A percentile compares a stretch with the other conserved stretches of the same genome.
phyloP scores from a whole-genome alignment of 805 yeast genomes.

The Monosporozyma solicola region DNA sequence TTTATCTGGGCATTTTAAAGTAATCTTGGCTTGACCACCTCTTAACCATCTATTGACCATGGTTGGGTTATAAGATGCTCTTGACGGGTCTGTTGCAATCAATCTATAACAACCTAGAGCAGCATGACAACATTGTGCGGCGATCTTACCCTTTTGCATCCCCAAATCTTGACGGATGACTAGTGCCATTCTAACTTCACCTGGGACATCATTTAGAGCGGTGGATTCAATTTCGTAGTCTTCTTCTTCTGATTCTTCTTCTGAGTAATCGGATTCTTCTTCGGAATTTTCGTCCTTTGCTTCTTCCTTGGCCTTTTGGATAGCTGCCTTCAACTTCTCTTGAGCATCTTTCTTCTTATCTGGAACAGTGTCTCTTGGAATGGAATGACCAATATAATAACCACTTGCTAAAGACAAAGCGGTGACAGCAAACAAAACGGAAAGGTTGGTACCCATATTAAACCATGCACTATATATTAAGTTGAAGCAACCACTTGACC shows the following conservation, averaged over 20 bases:
- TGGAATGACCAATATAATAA: slow-evolving; percentile 20
- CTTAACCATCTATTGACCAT: slow-evolving; percentile 68
- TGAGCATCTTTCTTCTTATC: slow-evolving; percentile 1
- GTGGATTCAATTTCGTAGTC: slow-evolving; percentile 53
- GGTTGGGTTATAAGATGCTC: slow-evolving; percentile 47
- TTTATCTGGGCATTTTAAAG: slow-evolving; percentile 61
- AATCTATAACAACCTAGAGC: slow-evolving; percentile 79
- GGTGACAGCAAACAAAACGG: slow-evolving; percentile 17
- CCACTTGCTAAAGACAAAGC: slow-evolving; percentile 27
- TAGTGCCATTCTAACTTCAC: slow-evolving; percentile 79
- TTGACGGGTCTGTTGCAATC: slow-evolving; percentile 43
- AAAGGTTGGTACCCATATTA: slow-evolving; percentile 10
- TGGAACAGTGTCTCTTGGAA: slow-evolving; percentile 5
- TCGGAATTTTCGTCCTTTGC: slow-evolving; percentile 15
- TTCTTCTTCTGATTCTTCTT: slow-evolving; percentile 42
- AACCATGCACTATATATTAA: not conserved
- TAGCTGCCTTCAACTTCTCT: slow-evolving; percentile 10
- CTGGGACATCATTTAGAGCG: slow-evolving; percentile 56
- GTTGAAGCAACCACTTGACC: not conserved
- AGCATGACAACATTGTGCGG: slow-evolving; percentile 98
- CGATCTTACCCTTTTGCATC: slow-evolving; percentile 92
- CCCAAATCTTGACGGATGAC: slow-evolving; percentile 80
- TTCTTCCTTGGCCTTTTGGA: slow-evolving; percentile 11
- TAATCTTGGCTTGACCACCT: slow-evolving; percentile 89
- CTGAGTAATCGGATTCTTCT: slow-evolving; percentile 23